These are phyloP conservation scores for Mucor irregularis DNA, from an alignment of 371 early-diverging fungal species.

Conservation along the genomic window DNA sequence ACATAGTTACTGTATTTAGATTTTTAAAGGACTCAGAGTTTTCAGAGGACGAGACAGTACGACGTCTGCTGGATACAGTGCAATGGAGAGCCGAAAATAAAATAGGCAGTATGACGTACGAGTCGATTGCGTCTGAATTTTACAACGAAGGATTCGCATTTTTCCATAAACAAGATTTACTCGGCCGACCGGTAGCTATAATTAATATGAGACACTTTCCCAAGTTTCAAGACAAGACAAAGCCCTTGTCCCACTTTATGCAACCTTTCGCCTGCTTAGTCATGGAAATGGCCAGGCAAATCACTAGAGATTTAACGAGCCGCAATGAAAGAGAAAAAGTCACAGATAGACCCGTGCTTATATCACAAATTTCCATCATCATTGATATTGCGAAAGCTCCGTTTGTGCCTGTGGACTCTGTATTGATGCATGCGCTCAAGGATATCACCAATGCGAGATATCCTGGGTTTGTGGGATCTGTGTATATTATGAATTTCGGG, in stretches of 20 bases:
- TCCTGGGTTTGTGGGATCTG: constrained; percentile 47
- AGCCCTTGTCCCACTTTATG: constrained; percentile 32
- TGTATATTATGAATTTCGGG: constrained; percentile 53
- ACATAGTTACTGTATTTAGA: constrained; percentile 28
- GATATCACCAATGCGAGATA: constrained; percentile 35
- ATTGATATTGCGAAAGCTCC: constrained; percentile 49
- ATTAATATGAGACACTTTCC: constrained; percentile 49
- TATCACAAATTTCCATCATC: constrained; percentile 45
- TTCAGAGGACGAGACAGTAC: constrained; percentile 8
- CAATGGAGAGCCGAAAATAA: constrained; percentile 39
- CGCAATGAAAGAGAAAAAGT: constrained; percentile 21
- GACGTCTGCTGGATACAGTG: constrained; percentile 39
- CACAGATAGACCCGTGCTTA: constrained; percentile 7
- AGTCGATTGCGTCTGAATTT: constrained; percentile 33
- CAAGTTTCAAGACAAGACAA: constrained; percentile 35
- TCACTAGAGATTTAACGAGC: constrained; percentile 38
- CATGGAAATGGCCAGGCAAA: constrained; percentile 48
- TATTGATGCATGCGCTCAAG: constrained; percentile 29
- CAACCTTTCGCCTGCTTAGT: constrained; percentile 48
- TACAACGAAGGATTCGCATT: constrained; percentile 40
- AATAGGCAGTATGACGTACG: constrained; percentile 27
- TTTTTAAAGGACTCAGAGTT: constrained; percentile 27
- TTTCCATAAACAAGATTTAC: constrained; percentile 43
- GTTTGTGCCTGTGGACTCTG: constrained; percentile 42
- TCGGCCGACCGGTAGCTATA: constrained; percentile 45